A percentile compares a stretch with the other conserved stretches of the same genome.
phyloP scores from a whole-genome alignment of 768 basidiomycete genomes.

The Hypholoma sublateritium region DNA sequence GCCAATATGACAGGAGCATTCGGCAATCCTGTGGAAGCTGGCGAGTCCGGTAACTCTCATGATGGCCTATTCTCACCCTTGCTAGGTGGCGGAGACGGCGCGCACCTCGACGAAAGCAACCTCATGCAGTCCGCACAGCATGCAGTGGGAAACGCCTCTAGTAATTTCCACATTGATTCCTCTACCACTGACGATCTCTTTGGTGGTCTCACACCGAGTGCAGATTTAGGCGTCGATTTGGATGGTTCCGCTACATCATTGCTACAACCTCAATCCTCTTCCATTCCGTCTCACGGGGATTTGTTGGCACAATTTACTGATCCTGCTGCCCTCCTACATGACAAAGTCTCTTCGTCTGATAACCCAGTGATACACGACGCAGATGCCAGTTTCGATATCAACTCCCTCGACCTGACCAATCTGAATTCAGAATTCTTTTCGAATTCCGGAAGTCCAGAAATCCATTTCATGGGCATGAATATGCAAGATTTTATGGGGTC shows the following conservation, averaged over 20 bases:
- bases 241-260: constrained; percentile 1
- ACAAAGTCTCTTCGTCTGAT: constrained; percentile 25
- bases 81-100: constrained; percentile 10
- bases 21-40: constrained; percentile 38
- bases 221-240: constrained; percentile 9
- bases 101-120: constrained; percentile 5
- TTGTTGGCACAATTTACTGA: constrained; percentile 45
- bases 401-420: constrained; percentile 20
- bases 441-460: constrained; percentile 33
- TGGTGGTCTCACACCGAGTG: constrained; percentile 19
- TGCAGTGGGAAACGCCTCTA: constrained; percentile 7
- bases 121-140: not conserved
- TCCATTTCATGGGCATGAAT: constrained; percentile 44
- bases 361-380: constrained; percentile 19
- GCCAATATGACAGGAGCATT: constrained; percentile 53
- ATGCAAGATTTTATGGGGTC: constrained; percentile 53
- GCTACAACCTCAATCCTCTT: constrained; percentile 12
- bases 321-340: constrained; percentile 21
- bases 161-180: constrained; percentile 17
- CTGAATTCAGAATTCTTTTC: constrained; percentile 45
- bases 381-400: constrained; percentile 46
- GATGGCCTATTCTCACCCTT: constrained; percentile 56
- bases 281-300: constrained; percentile 38
- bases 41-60: constrained; percentile 28
- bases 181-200: constrained; percentile 22